Base-by-base conservation (phyloP, 2,329 filamentous ascomycete species). In the Xylariaceae sp. region DNA sequence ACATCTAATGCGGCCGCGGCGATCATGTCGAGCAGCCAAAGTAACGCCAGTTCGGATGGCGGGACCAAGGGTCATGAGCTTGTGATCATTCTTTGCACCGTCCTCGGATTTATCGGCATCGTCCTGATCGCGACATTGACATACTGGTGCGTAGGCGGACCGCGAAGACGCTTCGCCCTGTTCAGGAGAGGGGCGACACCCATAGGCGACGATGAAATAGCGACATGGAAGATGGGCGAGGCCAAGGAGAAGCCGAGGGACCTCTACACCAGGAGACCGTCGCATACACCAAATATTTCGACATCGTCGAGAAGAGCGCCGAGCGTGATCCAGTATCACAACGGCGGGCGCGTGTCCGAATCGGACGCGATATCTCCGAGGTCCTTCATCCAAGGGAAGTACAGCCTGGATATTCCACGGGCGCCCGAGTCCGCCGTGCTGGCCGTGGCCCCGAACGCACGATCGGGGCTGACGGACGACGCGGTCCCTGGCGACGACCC, bases 161-260 rank as follows among this genome's bases (percentile, higher is more conserved):
- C 62, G 26, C 62, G 61, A 29, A 60, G 52, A 29, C 56, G 56
- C 21, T 43, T 59, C 4, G 5, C 24, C 6, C 61, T 77, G 35
- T 64, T 72, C 43, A 62, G 64, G 32, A 61, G 76, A 32, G 73
- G 72, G 30, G 72, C 73, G 28, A 73, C 74, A 0, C 76, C 77
- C 10, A 77, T 80, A 38, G 67, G 72, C 41, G 77, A 80, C 45
- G 75, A 79, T 39, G 77, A 80, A 51, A 80, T 80, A 38, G 72
- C 73, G 44, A 76, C 72, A 4, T 80, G 77, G 77, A 77, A 73
- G 48, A 57, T 59, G 18, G 60, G 57, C 33, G 52, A 50, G 8
- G 36, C 45, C 10, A 43, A 48, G 24, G 59, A 53, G 44, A 60
- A 59, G 42, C 49, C 50, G 18, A 35, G 31, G 21, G 47, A 46